phyloP scores from a whole-genome alignment of 164 flowering plant genomes.

The Dillenia suffruticosa region DNA sequence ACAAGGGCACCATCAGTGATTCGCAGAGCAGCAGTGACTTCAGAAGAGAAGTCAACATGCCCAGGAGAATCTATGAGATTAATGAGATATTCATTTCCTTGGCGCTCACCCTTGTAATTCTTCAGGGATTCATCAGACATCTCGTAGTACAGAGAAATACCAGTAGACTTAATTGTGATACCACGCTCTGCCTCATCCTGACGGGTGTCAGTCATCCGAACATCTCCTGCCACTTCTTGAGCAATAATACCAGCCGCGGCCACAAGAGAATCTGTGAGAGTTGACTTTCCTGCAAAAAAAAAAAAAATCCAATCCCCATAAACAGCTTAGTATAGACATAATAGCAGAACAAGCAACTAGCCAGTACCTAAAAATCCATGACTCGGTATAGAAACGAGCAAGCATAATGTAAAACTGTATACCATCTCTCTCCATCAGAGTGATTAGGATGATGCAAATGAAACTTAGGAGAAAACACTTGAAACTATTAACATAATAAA shows the following conservation, averaged over 20 bases:
- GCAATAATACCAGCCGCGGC: slow-evolving; percentile 32
- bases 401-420: too few species aligned
- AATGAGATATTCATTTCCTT: slow-evolving; percentile 13
- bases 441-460: too few species aligned
- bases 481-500: too few species aligned
- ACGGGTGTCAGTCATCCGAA: slow-evolving; percentile 25
- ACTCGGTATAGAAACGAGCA: too few species aligned
- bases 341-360: too few species aligned
- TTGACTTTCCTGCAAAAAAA: slow-evolving; percentile 30
- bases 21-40: slow-evolving; percentile 15
- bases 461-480: too few species aligned
- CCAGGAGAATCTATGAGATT: slow-evolving; percentile 34
- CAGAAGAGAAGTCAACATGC: slow-evolving; percentile 27
- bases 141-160: slow-evolving; percentile 7
- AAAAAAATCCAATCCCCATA: too few species aligned
- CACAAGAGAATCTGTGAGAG: slow-evolving; percentile 28
- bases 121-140: slow-evolving; percentile 9
- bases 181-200: slow-evolving; percentile 20
- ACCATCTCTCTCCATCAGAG: too few species aligned
- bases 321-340: too few species aligned
- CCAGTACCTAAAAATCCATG: too few species aligned
- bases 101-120: slow-evolving; percentile 8
- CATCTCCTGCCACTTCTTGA: too few species aligned
- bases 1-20: slow-evolving; percentile 25
- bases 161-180: slow-evolving; percentile 19